Evolutionary conservation across 805 yeast genomes (phyloP).

Genomic region (Wickerhamiella siamensis): DNA sequence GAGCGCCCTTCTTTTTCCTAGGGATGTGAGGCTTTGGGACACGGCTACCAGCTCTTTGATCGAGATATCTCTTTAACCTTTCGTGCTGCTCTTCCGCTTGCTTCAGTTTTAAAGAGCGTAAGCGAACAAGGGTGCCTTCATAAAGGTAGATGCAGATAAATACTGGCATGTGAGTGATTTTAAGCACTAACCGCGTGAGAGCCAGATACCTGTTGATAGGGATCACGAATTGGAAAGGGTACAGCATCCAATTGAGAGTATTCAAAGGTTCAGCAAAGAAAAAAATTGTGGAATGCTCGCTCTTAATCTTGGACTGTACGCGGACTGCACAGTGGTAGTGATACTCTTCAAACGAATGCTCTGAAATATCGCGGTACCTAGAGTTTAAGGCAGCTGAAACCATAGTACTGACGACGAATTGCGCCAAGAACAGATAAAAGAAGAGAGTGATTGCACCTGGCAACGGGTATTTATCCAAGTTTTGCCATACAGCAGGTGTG

Average conservation of each 20-base stretch:
- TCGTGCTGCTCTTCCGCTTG: slow-evolving; percentile 11
- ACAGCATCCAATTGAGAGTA: slow-evolving; percentile 21
- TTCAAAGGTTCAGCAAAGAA: slow-evolving; percentile 28
- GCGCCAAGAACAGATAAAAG: slow-evolving; percentile 39
- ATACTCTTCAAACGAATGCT: slow-evolving; percentile 28
- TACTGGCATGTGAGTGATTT: slow-evolving; percentile 27
- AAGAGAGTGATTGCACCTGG: slow-evolving; percentile 36
- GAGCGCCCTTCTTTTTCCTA: not conserved
- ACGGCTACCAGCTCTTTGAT: not conserved
- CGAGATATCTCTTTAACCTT: slow-evolving; percentile 12
- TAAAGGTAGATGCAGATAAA: slow-evolving; percentile 24
- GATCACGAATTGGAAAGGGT: slow-evolving; percentile 22
- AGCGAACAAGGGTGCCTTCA: slow-evolving; percentile 17
- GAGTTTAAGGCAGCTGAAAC: slow-evolving; percentile 38
- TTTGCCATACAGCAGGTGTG: slow-evolving; percentile 47
- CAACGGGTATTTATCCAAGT: slow-evolving; percentile 35
- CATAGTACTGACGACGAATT: slow-evolving; percentile 40
- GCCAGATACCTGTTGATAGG: slow-evolving; percentile 23
- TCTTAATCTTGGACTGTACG: slow-evolving; percentile 26
- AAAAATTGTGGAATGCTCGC: slow-evolving; percentile 25
- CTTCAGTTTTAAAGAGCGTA: slow-evolving; percentile 11
- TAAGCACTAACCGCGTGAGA: slow-evolving; percentile 24
- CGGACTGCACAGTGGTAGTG: slow-evolving; percentile 27
- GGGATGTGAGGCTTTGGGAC: not conserved
- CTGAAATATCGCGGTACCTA: slow-evolving; percentile 24